Evolutionary conservation across 257 asterid species (phyloP).

Genomic region (Solanum neorickii): DNA sequence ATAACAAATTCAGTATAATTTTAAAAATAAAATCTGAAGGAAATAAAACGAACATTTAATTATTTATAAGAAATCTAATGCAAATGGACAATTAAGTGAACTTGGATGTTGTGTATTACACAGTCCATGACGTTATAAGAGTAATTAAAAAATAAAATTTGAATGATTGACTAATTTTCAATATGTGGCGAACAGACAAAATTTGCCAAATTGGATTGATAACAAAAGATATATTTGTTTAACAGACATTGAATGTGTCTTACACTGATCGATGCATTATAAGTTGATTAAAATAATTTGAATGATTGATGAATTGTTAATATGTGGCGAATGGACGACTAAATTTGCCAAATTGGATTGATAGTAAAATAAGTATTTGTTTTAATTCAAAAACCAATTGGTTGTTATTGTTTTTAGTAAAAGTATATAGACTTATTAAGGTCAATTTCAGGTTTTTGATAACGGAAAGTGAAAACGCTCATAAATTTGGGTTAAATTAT

Average conservation of each 20-base stretch:
- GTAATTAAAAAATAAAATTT: background rate
- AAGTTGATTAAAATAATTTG: background rate
- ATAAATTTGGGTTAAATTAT: too few species aligned
- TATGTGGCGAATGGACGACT: background rate
- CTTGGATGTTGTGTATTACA: background rate
- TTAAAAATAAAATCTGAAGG: fast-evolving
- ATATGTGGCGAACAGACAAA: background rate
- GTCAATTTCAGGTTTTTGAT: background rate
- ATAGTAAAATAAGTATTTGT: background rate
- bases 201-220: background rate
- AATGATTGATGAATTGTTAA: background rate
- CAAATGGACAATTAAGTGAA: background rate
- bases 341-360: background rate
- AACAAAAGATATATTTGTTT: background rate
- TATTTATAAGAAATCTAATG: background rate
- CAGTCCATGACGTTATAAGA: background rate
- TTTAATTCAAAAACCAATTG: background rate
- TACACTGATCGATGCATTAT: background rate
- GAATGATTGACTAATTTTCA: background rate
- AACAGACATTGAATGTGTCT: background rate
- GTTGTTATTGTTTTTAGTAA: background rate
- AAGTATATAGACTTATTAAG: background rate
- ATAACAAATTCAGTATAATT: background rate
- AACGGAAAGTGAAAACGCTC: background rate
- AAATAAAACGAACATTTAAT: background rate